Conservation (phyloP, 2,329 filamentous ascomycete genomes). For the Venturia nashicola region DNA sequence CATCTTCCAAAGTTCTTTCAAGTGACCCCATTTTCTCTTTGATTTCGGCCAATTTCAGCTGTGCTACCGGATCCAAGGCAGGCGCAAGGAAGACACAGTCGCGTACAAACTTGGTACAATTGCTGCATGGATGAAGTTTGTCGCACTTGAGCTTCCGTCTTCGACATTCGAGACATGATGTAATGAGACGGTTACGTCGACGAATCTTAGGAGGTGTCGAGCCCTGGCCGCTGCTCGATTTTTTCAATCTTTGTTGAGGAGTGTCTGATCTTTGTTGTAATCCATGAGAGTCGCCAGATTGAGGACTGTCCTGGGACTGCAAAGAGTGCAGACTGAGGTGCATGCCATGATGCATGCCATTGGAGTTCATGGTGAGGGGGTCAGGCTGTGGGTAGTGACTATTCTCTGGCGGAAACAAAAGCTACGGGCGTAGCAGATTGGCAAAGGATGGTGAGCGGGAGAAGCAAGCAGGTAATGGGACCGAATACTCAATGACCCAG, state of each 20-base stretch:
- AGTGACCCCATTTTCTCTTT: constrained; percentile 67
- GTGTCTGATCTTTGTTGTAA: not conserved
- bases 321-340: not conserved
- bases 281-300: not conserved
- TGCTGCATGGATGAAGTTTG: constrained; percentile 58
- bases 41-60: constrained; percentile 60
- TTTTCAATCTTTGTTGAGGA: not conserved
- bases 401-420: not conserved
- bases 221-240: constrained; percentile 7
- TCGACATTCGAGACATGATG: constrained; percentile 58
- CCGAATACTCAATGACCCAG: not conserved
- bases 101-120: constrained; percentile 43
- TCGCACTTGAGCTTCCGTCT: constrained; percentile 70
- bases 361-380: not conserved
- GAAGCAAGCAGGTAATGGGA: not conserved
- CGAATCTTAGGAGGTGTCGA: constrained; percentile 27
- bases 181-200: constrained; percentile 53
- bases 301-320: not conserved
- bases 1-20: constrained; percentile 56
- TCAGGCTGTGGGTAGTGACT: not conserved
- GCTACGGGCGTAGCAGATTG: not conserved
- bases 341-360: not conserved
- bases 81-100: constrained; percentile 53
- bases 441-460: not conserved
- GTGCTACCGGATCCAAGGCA: constrained; percentile 55